phyloP scores from a whole-genome alignment of 345 rosid genomes.

The Stellera chamaejasme region DNA sequence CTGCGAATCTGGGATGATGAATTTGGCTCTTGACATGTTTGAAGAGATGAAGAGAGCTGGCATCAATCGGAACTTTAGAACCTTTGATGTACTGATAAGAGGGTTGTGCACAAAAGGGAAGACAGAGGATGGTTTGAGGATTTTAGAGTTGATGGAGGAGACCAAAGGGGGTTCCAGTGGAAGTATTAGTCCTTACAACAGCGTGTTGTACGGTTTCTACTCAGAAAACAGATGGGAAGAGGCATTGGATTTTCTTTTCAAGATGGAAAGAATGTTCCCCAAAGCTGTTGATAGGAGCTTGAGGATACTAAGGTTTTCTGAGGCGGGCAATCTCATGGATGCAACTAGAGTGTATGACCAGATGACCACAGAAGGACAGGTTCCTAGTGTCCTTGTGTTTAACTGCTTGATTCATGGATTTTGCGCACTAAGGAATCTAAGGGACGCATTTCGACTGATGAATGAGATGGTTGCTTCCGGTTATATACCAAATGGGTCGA shows the following conservation, averaged over 20 bases:
- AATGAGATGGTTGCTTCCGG: conserved; percentile 42
- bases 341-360: conserved; percentile 42
- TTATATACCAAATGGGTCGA: conserved; percentile 40
- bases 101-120: conserved; percentile 53
- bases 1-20: conserved; percentile 47
- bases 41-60: conserved; percentile 76
- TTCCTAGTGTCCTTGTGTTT: conserved; percentile 39
- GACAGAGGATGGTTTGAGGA: conserved; percentile 46
- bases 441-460: conserved; percentile 44
- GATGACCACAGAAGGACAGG: conserved; percentile 44
- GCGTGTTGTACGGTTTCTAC: conserved; percentile 62
- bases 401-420: conserved; percentile 52
- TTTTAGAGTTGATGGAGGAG: conserved; percentile 71
- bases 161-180: conserved; percentile 24
- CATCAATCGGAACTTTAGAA: conserved; percentile 50
- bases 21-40: conserved; percentile 54
- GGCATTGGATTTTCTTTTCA: conserved; percentile 47
- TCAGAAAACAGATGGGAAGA: conserved; percentile 41
- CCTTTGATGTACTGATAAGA: conserved; percentile 46
- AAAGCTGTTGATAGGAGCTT: conserved; percentile 58
- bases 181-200: conserved; percentile 50
- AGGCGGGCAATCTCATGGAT: conserved; percentile 35
- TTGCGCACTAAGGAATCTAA: conserved; percentile 34
- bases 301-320: conserved; percentile 44
- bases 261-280: conserved; percentile 63